Percentiles rank a stretch among this genome's conserved stretches.
phyloP scores from a whole-genome alignment of 257 asterid species.

The Gentiana dahurica region DNA sequence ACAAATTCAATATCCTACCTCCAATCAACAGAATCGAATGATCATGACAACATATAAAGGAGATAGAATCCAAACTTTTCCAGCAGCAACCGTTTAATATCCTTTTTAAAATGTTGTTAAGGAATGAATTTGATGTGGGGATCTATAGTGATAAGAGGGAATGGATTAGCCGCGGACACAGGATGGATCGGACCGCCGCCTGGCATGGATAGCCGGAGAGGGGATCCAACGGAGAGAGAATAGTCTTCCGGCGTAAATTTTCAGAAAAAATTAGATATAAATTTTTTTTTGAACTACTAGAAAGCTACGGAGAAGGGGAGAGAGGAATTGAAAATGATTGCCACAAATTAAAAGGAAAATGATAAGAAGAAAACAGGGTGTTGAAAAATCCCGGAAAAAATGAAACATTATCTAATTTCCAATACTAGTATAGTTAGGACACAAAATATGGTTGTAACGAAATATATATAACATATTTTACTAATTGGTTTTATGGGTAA shows the following conservation, averaged over 20 bases:
- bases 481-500: too few relatives aligned
- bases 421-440: too few relatives aligned
- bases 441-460: too few relatives aligned
- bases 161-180: neutral
- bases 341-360: too few relatives aligned
- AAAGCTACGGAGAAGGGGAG: too few relatives aligned
- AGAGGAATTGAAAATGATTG: too few relatives aligned
- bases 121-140: slow-evolving; percentile 5
- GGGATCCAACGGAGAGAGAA: slow-evolving; percentile 5
- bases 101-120: neutral
- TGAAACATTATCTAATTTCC: too few relatives aligned
- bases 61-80: neutral
- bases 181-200: neutral
- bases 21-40: too few relatives aligned
- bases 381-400: too few relatives aligned
- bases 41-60: neutral
- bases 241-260: slow-evolving; percentile 18
- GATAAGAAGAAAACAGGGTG: too few relatives aligned
- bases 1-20: slow-evolving; percentile 25
- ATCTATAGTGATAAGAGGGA: neutral
- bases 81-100: too few relatives aligned
- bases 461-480: too few relatives aligned
- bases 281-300: neutral
- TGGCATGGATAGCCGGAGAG: slow-evolving; percentile 17
- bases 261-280: neutral